These are phyloP conservation scores for Globisporangium cylindrosporum DNA, from an alignment of 352 stramenopile genomes.

Conservation along the genomic window DNA sequence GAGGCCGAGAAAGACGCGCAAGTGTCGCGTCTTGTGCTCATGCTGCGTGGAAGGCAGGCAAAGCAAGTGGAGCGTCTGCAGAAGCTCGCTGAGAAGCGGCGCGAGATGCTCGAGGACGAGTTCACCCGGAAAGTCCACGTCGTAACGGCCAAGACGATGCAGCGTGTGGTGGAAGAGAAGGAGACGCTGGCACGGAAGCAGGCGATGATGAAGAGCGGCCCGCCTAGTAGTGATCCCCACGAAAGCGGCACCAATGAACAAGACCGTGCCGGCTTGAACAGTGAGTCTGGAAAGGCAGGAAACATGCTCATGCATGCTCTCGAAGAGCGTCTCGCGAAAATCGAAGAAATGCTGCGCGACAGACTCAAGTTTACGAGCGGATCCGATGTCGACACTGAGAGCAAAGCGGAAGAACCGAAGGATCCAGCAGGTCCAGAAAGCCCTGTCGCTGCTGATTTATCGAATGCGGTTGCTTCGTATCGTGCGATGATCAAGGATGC, in stretches of 20 bases:
- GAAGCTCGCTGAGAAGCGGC: conserved; percentile 22
- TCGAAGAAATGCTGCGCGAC: conserved; percentile 20
- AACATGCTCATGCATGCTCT: neutral
- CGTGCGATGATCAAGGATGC: conserved; percentile 12
- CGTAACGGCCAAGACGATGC: conserved; percentile 44
- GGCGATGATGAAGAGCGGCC: conserved; percentile 17
- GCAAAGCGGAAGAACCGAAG: neutral
- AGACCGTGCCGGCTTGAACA: neutral
- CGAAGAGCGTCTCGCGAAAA: conserved; percentile 19
- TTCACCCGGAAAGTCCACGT: conserved; percentile 45
- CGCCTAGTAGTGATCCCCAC: neutral
- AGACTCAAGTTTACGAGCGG: neutral
- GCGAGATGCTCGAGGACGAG: conserved; percentile 44
- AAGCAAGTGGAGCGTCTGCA: conserved; percentile 27
- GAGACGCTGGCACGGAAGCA: conserved; percentile 40
- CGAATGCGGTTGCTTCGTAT: neutral
- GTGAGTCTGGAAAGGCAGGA: neutral
- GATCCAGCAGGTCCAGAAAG: neutral
- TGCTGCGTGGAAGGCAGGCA: conserved; percentile 38
- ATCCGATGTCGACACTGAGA: neutral
- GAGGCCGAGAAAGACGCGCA: conserved; percentile 40
- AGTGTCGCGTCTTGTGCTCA: conserved; percentile 39
- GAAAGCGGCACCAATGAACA: neutral
- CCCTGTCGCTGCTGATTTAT: neutral
- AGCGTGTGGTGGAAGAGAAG: conserved; percentile 52